Evolutionary conservation across 257 asterid species (phyloP).

Genomic region (Paraleonurus japonicus): DNA sequence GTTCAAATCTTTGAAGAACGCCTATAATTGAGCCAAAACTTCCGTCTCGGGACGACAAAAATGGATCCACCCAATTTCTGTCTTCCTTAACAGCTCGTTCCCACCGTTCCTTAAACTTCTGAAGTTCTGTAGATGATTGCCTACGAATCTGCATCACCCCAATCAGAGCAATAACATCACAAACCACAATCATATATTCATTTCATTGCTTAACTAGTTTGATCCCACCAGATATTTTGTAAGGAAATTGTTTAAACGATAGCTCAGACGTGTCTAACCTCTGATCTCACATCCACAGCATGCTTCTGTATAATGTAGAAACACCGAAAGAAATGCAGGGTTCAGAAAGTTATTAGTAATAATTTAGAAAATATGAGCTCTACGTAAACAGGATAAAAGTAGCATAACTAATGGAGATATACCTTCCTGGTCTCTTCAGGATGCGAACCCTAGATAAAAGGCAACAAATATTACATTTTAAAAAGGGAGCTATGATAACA

Average conservation of each 20-base stretch:
- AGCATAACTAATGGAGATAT: conserved; percentile 15
- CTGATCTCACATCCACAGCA: conserved; percentile 66
- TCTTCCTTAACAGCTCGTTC: conserved; percentile 69
- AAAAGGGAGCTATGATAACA: background rate
- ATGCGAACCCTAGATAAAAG: conserved; percentile 37
- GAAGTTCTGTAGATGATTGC: conserved; percentile 70
- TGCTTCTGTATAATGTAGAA: conserved; percentile 43
- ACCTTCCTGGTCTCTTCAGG: conserved; percentile 52
- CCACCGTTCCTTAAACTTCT: conserved; percentile 75
- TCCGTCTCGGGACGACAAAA: conserved; percentile 29
- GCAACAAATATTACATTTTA: background rate
- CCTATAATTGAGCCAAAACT: conserved; percentile 30
- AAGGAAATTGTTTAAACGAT: background rate
- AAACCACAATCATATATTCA: background rate
- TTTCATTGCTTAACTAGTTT: background rate
- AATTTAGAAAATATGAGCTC: background rate
- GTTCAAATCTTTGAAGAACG: conserved; percentile 29
- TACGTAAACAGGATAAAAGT: background rate
- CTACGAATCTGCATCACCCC: conserved; percentile 55
- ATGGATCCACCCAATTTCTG: conserved; percentile 74
- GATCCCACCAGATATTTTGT: background rate
- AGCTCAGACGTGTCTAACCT: conserved; percentile 47
- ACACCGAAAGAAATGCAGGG: conserved; percentile 13
- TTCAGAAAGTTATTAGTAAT: conserved; percentile 14
- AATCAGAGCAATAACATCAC: background rate